phyloP scores from a whole-genome alignment of 768 basidiomycete species.

The Termitomyces sp. region DNA sequence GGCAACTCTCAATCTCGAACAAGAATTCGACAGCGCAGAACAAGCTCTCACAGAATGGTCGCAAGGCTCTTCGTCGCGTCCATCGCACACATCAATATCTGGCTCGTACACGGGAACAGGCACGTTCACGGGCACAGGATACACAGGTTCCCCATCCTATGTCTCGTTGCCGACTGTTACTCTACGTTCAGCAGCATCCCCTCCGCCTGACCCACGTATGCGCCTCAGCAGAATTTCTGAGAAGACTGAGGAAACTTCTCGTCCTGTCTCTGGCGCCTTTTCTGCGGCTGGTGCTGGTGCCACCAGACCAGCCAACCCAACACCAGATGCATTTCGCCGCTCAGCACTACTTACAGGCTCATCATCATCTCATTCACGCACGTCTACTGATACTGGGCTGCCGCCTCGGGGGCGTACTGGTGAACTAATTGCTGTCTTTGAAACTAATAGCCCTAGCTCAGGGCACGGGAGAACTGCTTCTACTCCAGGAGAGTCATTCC shows the following conservation, averaged over 20 bases:
- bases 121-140: constrained; percentile 30
- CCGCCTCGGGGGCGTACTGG: constrained; percentile 58
- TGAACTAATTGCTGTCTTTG: constrained; percentile 75
- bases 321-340: constrained; percentile 43
- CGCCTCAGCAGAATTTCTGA: constrained; percentile 79
- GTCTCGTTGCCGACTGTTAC: constrained; percentile 38
- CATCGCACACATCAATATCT: constrained; percentile 36
- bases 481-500: constrained; percentile 39
- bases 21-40: constrained; percentile 64
- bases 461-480: constrained; percentile 57
- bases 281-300: constrained; percentile 22
- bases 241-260: constrained; percentile 68
- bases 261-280: constrained; percentile 49
- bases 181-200: constrained; percentile 28
- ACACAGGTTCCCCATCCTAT: constrained; percentile 46
- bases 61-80: constrained; percentile 38
- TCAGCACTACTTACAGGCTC: constrained; percentile 38
- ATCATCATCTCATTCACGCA: constrained; percentile 46
- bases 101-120: constrained; percentile 33
- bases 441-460: constrained; percentile 36
- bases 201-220: constrained; percentile 33
- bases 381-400: constrained; percentile 54
- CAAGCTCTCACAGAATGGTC: constrained; percentile 67
- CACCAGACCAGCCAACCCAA: constrained; percentile 34
- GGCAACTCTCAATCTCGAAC: constrained; percentile 62